phyloP scores from a whole-genome alignment of 2,329 filamentous ascomycete species.

The Beauveria rudraprayagi region DNA sequence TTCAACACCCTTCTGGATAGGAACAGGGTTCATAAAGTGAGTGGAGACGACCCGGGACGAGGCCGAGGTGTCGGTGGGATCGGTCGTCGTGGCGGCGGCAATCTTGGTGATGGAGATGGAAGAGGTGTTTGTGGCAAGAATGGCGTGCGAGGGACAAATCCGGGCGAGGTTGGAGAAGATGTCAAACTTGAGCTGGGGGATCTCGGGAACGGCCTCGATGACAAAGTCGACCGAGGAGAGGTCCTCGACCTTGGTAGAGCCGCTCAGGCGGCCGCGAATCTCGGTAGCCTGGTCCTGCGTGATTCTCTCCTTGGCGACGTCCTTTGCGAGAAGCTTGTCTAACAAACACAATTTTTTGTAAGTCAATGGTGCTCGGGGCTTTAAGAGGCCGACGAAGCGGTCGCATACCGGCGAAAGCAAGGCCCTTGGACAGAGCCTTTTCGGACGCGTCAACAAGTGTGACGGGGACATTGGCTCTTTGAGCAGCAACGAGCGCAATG shows the following conservation, averaged over 20 bases:
- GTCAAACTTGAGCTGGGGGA: slow-evolving; percentile 74
- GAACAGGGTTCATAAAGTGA: slow-evolving; percentile 99
- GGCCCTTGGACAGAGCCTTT: slow-evolving; percentile 76
- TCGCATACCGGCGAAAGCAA: slow-evolving; percentile 72
- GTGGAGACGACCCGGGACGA: slow-evolving; percentile 87
- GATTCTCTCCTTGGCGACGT: slow-evolving; percentile 80
- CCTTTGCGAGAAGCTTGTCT: slow-evolving; percentile 91
- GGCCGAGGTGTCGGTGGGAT: slow-evolving; percentile 71
- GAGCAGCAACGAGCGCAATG: slow-evolving; percentile 88
- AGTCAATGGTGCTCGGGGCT: not conserved
- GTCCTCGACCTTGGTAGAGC: slow-evolving; percentile 66
- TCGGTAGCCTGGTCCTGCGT: slow-evolving; percentile 73
- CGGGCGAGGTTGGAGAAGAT: slow-evolving; percentile 80
- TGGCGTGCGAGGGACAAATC: slow-evolving; percentile 74
- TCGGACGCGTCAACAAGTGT: slow-evolving; percentile 79
- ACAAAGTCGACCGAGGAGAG: slow-evolving; percentile 87
- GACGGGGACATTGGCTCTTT: slow-evolving; percentile 75
- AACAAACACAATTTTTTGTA: slow-evolving; percentile 1
- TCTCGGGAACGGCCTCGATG: slow-evolving; percentile 95
- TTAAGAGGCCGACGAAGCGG: not conserved
- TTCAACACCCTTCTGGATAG: slow-evolving; percentile 93
- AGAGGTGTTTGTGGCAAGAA: slow-evolving; percentile 96
- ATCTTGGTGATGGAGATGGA: slow-evolving; percentile 97
- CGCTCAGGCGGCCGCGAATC: slow-evolving; percentile 58
- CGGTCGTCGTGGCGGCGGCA: slow-evolving; percentile 71